Evolutionary conservation across 106 monocot genomes (phyloP).

Genomic region (Gastrodia elata): DNA sequence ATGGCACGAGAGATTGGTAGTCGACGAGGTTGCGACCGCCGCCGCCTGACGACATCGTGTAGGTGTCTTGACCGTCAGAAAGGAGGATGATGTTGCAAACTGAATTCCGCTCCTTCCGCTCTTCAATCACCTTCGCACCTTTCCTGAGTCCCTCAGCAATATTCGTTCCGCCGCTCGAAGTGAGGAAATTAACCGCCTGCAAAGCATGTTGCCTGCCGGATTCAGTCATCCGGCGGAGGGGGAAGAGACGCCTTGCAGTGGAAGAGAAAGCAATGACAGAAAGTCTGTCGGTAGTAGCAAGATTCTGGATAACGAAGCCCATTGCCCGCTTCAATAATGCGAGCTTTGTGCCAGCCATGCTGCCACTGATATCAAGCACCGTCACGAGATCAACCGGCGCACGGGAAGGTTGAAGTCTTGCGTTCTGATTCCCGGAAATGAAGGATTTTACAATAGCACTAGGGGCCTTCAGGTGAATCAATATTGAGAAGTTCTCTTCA

Average conservation of each 20-base stretch:
- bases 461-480: constrained; percentile 72
- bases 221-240: constrained; percentile 65
- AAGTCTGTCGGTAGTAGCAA: constrained; percentile 68
- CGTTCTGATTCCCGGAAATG: not conserved
- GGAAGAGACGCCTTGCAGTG: constrained; percentile 61
- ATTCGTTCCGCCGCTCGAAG: constrained; percentile 63
- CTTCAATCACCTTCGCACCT: constrained; percentile 16
- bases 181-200: constrained; percentile 62
- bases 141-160: constrained; percentile 76
- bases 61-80: constrained; percentile 92
- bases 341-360: constrained; percentile 88
- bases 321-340: constrained; percentile 77
- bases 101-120: constrained; percentile 16
- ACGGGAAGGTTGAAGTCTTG: constrained; percentile 19
- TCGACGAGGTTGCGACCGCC: not conserved
- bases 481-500: not conserved
- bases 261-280: constrained; percentile 86
- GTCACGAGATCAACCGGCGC: constrained; percentile 77
- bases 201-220: constrained; percentile 61
- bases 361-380: constrained; percentile 86
- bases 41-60: constrained; percentile 19
- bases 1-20: constrained; percentile 43
- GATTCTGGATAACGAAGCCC: constrained; percentile 84
- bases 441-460: constrained; percentile 11
- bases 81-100: constrained; percentile 79